Percentiles rank a stretch among this genome's conserved stretches.
phyloP scores from a whole-genome alignment of 257 asterid genomes.

The Solanum boliviense region DNA sequence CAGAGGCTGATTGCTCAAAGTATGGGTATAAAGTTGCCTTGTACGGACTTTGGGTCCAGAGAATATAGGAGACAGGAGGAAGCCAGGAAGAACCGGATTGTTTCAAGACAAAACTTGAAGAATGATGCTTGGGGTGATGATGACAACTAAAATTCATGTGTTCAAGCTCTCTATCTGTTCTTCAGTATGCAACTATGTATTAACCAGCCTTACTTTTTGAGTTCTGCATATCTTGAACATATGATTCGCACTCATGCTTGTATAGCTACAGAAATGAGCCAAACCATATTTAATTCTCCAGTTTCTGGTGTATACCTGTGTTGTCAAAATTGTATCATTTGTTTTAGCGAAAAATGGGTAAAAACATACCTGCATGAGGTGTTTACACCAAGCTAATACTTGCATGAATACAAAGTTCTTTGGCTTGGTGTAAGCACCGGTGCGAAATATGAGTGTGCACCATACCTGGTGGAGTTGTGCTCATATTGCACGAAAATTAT shows the following conservation, averaged over 20 bases:
- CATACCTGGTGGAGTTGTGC: not conserved
- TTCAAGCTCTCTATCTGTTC: not conserved
- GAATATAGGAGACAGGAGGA: slow-evolving; percentile 69
- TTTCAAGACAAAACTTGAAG: slow-evolving; percentile 61
- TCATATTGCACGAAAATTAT: not conserved
- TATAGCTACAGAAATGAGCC: not conserved
- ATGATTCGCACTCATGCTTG: not conserved
- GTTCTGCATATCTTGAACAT: not conserved
- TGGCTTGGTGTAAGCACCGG: no score
- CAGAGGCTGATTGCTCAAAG: slow-evolving; percentile 79
- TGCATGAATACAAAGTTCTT: not conserved
- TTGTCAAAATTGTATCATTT: not conserved
- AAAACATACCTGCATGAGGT: not conserved
- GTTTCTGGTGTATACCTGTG: not conserved
- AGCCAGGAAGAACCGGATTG: slow-evolving; percentile 54
- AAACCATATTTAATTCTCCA: not conserved
- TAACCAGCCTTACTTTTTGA: not conserved
- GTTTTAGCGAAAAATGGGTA: not conserved
- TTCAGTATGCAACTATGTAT: not conserved
- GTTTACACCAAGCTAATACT: not conserved
- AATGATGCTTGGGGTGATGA: slow-evolving; percentile 93
- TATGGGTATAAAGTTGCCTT: slow-evolving; percentile 73
- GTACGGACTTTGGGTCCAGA: slow-evolving; percentile 34
- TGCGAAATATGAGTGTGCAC: not conserved
- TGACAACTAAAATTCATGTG: slow-evolving; percentile 11